These are phyloP conservation scores for Saccharum hybrid DNA, from an alignment of 202 grass and related monocot species.

Conservation along the genomic window DNA sequence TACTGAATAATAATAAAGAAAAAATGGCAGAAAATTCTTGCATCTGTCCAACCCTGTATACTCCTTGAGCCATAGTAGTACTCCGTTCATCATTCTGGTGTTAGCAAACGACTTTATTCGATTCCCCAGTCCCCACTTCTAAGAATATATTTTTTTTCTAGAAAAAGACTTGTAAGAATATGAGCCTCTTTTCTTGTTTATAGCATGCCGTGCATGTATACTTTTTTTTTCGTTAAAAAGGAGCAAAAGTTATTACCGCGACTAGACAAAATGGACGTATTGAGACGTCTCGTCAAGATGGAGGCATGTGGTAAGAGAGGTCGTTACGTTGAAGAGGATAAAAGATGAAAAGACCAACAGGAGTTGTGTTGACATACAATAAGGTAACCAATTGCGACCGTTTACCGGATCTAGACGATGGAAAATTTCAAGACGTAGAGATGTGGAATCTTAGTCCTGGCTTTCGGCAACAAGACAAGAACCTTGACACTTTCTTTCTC, in stretches of 20 bases:
- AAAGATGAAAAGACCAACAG: not conserved
- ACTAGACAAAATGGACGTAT: not conserved
- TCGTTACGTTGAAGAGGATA: not conserved
- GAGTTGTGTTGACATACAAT: constrained; percentile 7
- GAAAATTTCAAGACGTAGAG: not conserved
- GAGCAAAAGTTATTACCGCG: not conserved
- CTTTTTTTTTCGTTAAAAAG: not conserved
- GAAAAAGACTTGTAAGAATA: not conserved
- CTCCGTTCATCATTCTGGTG: not conserved
- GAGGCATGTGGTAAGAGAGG: not conserved
- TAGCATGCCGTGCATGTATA: not conserved
- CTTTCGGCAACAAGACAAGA: constrained; percentile 10
- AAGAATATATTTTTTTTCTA: not conserved
- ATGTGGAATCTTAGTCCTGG: constrained; percentile 3
- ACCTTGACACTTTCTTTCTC: not conserved
- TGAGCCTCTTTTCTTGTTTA: not conserved
- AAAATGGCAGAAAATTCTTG: not conserved
- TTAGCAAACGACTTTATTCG: not conserved
- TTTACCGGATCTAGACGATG: not conserved
- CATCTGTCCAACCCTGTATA: not conserved
- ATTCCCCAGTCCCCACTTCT: not conserved
- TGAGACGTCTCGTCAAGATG: not conserved
- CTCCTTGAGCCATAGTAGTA: not conserved
- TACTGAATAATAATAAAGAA: not conserved
- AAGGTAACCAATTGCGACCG: not conserved